Conservation (phyloP, 805 yeast species). For the Wickerhamiella kurtzmanii region DNA sequence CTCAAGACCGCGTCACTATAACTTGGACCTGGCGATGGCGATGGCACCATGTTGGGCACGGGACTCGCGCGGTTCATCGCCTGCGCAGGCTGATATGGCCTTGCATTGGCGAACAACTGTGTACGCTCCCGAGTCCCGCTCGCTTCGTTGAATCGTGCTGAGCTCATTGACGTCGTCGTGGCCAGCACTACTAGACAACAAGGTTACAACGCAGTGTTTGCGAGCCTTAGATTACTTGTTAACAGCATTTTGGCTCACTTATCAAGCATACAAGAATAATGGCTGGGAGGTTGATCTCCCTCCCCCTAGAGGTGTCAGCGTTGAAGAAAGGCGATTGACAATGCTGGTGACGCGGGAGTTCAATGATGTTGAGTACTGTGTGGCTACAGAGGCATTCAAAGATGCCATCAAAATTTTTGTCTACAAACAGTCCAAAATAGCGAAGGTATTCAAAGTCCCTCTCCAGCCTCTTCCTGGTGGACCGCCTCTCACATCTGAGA, state of each 20-base stretch:
- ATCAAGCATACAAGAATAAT: no score
- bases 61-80: slow-evolving; percentile 1
- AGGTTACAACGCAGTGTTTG: no score
- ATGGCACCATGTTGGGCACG: neutral
- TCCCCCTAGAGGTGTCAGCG: no score
- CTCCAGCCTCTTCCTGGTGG: slow-evolving; percentile 19
- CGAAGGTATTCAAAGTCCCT: slow-evolving; percentile 19
- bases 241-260: no score
- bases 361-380: slow-evolving; percentile 19
- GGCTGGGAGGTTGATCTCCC: no score
- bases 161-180: slow-evolving; percentile 5
- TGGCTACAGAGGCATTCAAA: slow-evolving; percentile 19
- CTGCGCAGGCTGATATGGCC: slow-evolving; percentile 21
- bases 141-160: slow-evolving; percentile 4
- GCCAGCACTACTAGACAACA: neutral
- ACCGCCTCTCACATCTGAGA: slow-evolving; percentile 1
- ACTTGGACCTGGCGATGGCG: slow-evolving; percentile 16
- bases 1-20: slow-evolving; percentile 42
- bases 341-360: slow-evolving; percentile 8
- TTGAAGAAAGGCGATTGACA: neutral
- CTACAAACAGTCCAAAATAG: slow-evolving; percentile 21
- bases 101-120: slow-evolving; percentile 26
- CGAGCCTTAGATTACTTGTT: no score
- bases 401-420: slow-evolving; percentile 25
- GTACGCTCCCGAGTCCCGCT: slow-evolving; percentile 25